Evolutionary conservation across 208 protist genomes (phyloP).

Genomic region (Leishmania gerbilli): DNA sequence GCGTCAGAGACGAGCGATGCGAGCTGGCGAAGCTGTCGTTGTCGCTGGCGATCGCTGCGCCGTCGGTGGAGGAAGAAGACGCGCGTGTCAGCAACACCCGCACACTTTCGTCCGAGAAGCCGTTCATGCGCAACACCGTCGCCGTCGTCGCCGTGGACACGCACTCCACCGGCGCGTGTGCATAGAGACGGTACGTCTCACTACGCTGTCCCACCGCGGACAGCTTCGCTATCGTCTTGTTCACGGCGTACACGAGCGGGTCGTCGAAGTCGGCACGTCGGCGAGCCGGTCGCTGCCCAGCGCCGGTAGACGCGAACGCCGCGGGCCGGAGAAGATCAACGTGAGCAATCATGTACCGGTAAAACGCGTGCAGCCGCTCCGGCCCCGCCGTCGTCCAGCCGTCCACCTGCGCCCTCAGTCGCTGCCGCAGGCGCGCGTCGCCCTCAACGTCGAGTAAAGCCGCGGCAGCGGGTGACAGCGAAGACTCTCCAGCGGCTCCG

Average conservation of each 20-base stretch:
- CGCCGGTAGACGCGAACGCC: background rate
- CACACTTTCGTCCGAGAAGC: conserved; percentile 67
- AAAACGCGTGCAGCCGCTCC: conserved; percentile 80
- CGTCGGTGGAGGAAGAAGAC: conserved; percentile 1
- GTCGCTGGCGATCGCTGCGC: background rate
- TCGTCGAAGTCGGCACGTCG: conserved; percentile 29
- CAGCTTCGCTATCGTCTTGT: conserved; percentile 65
- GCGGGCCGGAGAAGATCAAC: conserved; percentile 38
- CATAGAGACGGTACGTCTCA: conserved; percentile 76
- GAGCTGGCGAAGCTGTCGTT: background rate
- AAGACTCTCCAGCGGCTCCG: background rate
- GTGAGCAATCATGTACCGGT: conserved; percentile 70
- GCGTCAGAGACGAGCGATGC: background rate
- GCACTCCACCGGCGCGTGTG: conserved; percentile 39
- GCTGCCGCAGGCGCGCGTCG: conserved; percentile 25
- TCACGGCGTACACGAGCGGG: conserved; percentile 77
- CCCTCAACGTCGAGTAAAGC: conserved; percentile 17
- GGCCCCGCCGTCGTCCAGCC: conserved; percentile 83
- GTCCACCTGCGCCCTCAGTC: conserved; percentile 75
- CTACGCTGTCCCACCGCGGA: conserved; percentile 41
- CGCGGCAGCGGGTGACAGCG: background rate
- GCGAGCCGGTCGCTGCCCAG: background rate
- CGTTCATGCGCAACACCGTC: conserved; percentile 66
- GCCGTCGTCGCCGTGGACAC: conserved; percentile 49
- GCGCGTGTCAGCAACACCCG: conserved; percentile 35